These are phyloP conservation scores for Dimargaris xerosporica DNA, from an alignment of 192 early-diverging fungal species.

Conservation along the genomic window DNA sequence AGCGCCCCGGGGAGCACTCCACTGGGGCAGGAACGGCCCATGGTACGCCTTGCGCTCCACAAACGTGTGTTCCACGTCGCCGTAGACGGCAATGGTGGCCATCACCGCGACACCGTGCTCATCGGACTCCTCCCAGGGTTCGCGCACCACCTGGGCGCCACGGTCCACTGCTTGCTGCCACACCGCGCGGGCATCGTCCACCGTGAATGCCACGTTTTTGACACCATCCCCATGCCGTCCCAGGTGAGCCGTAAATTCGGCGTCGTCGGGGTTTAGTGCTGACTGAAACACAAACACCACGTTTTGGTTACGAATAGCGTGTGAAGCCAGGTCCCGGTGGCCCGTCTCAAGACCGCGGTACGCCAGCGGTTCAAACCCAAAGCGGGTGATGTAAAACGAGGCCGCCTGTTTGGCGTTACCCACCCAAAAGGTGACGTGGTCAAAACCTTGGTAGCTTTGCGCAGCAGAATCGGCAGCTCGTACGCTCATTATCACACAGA, in stretches of 20 bases:
- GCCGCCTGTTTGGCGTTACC: constrained; percentile 93
- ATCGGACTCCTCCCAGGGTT: constrained; percentile 70
- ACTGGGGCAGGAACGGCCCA: constrained; percentile 81
- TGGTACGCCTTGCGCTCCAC: constrained; percentile 69
- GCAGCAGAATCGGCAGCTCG: neutral
- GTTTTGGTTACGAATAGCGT: constrained; percentile 71
- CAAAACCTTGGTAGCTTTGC: constrained; percentile 39
- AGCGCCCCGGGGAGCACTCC: constrained; percentile 19
- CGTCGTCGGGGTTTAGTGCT: constrained; percentile 67
- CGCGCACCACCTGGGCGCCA: constrained; percentile 66
- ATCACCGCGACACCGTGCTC: constrained; percentile 75
- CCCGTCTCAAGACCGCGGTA: constrained; percentile 94
- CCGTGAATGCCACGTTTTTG: constrained; percentile 88
- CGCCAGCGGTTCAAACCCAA: constrained; percentile 85
- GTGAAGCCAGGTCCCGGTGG: constrained; percentile 63
- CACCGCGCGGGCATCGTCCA: constrained; percentile 65
- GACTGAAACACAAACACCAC: constrained; percentile 86
- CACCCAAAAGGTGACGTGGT: constrained; percentile 79
- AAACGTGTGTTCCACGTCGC: constrained; percentile 93
- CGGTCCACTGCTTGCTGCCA: constrained; percentile 67
- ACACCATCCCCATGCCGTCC: constrained; percentile 85
- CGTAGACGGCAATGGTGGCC: constrained; percentile 85
- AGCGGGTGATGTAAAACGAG: constrained; percentile 78
- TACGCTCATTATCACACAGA: constrained; percentile 1
- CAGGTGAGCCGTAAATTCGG: constrained; percentile 46